A percentile compares a stretch with the other conserved stretches of the same genome.
These are phyloP conservation scores for Coniella lustricola DNA, from an alignment of 2,329 filamentous ascomycete genomes.

Conservation along the genomic window DNA sequence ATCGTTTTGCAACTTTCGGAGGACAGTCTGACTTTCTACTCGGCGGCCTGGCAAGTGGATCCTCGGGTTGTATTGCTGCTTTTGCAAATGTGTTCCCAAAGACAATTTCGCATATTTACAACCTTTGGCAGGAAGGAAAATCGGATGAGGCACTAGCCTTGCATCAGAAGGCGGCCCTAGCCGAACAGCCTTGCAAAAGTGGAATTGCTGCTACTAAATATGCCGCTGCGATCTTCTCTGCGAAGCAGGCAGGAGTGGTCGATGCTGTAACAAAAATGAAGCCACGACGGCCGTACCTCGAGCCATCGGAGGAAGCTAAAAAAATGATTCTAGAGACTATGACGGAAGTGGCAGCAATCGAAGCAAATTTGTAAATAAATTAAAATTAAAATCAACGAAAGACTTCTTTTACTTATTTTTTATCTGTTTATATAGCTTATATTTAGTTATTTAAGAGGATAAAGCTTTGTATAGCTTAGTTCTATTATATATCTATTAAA, in stretches of 20 bases:
- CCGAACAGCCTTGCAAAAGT: conserved; percentile 58
- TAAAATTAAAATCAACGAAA: no score
- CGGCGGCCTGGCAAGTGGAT: conserved; percentile 51
- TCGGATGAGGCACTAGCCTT: conserved; percentile 50
- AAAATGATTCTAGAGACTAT: conserved; percentile 32
- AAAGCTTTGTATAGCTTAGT: background rate
- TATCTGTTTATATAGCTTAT: no score
- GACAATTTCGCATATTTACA: conserved; percentile 51
- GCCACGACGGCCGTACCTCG: conserved; percentile 56
- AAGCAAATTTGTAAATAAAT: conserved; percentile 31
- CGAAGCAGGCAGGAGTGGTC: conserved; percentile 51
- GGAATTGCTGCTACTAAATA: conserved; percentile 65
- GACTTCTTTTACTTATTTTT: no score
- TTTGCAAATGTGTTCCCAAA: conserved; percentile 57
- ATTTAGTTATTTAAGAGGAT: background rate
- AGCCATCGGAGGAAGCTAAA: conserved; percentile 37
- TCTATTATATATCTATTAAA: no score
- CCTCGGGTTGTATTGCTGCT: conserved; percentile 54
- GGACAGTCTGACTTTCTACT: conserved; percentile 69
- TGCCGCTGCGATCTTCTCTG: conserved; percentile 54
- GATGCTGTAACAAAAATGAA: conserved; percentile 50
- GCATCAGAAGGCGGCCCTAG: conserved; percentile 55
- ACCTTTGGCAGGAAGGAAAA: conserved; percentile 52
- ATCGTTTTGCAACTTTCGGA: conserved; percentile 60
- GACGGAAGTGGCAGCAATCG: conserved; percentile 38